These are phyloP conservation scores for Russula foetens DNA, from an alignment of 768 basidiomycete species.

Conservation along the genomic window DNA sequence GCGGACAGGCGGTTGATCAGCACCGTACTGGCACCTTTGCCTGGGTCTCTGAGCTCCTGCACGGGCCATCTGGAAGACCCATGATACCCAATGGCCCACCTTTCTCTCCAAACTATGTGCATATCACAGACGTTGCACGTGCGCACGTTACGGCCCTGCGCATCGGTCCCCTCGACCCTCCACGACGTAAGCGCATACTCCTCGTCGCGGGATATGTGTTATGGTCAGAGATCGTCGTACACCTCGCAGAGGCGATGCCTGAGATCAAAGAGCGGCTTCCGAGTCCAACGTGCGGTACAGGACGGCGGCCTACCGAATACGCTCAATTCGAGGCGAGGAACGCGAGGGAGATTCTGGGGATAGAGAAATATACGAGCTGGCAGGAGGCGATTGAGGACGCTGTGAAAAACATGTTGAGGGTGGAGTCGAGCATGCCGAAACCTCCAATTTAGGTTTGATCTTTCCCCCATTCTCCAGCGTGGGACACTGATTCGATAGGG, in stretches of 20 bases:
- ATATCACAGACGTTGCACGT: slow-evolving; percentile 7
- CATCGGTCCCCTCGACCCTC: neutral
- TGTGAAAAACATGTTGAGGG: slow-evolving; percentile 1
- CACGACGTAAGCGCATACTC: slow-evolving; percentile 8
- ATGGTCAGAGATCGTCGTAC: slow-evolving; percentile 8
- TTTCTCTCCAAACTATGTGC: slow-evolving; percentile 15
- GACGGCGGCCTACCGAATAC: neutral
- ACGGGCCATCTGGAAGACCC: slow-evolving; percentile 8
- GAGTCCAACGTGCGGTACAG: neutral
- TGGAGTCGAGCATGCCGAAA: neutral
- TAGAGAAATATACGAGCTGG: slow-evolving; percentile 1
- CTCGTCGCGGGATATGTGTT: slow-evolving; percentile 11
- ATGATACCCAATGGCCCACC: slow-evolving; percentile 3
- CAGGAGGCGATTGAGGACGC: slow-evolving; percentile 9
- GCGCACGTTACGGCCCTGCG: slow-evolving; percentile 11
- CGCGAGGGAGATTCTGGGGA: slow-evolving; percentile 10
- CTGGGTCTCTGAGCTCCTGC: slow-evolving; percentile 9
- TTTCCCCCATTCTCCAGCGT: neutral
- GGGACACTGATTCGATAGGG: neutral
- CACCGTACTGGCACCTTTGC: slow-evolving; percentile 8
- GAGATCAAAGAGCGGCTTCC: slow-evolving; percentile 8
- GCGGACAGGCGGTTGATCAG: slow-evolving; percentile 4
- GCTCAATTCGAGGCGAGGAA: slow-evolving; percentile 10
- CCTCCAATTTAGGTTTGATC: neutral
- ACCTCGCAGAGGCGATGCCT: slow-evolving; percentile 7